Evolutionary conservation across 2,329 filamentous ascomycete genomes (phyloP), one percentile per base, ranked within the genome.

Genomic region (Hymenoscyphus salicellus): DNA sequence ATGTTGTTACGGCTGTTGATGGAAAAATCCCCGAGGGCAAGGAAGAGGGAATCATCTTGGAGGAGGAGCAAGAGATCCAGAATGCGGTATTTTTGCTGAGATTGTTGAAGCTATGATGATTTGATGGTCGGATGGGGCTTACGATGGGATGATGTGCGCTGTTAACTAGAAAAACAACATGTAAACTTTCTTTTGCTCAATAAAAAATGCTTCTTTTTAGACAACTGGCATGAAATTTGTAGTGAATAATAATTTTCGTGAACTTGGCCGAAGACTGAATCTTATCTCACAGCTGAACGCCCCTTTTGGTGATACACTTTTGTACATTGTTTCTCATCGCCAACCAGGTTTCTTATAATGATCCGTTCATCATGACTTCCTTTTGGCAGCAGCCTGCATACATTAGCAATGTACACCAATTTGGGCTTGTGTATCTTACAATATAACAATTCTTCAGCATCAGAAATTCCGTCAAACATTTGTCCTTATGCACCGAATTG

Each of bases 401-500:
- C 32, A 62, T 70, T 55, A 71, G 68, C 55, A 56, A 33, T 46
- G 33, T 23, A 55, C 23, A 61, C 11, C 14, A n/a, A 20, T 3
- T 26, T 52, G 46, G 26, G 46, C 46, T 23, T 20, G 26, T 11
- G 1, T 23, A 38, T 20, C 30, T 17, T 26, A 52, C 93, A 74
- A 96, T 74, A 75, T 92, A 96, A 75, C 94, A 98, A 70, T 96
- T 83, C 76, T 96, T 97, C 58, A 98, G 77, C 69, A 81, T 87
- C 77, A 95, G 81, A 71, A 99, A 98, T 74, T 97, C 93, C 64
- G 86, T 87, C 4, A 84, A 83, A 74, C 95, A 99, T 82, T 95
- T 95, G 75, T 97, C 92, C 75, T 96, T 96, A 72, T 93, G 86
- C 2, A 97, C 86, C 3, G 92, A 86, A 75, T 94, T 94, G 79